Percentiles rank a stretch among this genome's conserved stretches.
phyloP scores from a whole-genome alignment of 1,284 basidiomycete genomes.

The Blastosporella zonata region DNA sequence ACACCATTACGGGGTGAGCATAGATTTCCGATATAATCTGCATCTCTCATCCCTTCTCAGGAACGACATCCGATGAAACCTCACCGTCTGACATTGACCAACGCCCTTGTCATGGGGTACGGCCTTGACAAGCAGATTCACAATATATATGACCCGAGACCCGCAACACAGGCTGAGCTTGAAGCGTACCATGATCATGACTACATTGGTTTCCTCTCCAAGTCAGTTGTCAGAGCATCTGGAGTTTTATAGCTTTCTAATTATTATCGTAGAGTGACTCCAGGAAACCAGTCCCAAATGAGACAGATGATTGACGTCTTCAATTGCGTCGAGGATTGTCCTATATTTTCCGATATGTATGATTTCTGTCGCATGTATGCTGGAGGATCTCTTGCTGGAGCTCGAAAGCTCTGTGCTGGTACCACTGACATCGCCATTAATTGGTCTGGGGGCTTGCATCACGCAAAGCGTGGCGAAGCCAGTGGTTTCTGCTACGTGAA shows the following conservation, averaged over 20 bases:
- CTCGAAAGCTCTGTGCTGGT: slow-evolving; percentile 80
- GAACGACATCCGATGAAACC: slow-evolving; percentile 99
- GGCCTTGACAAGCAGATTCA: slow-evolving; percentile 96
- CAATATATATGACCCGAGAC: slow-evolving; percentile 83
- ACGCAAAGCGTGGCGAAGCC: slow-evolving; percentile 94
- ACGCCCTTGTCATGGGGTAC: slow-evolving; percentile 94
- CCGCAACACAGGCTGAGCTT: slow-evolving; percentile 88
- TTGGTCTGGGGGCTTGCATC: slow-evolving; percentile 95
- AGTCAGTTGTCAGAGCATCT: slow-evolving; percentile 45
- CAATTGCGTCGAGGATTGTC: slow-evolving; percentile 94
- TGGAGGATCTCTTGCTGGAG: slow-evolving; percentile 88
- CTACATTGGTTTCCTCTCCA: slow-evolving; percentile 92
- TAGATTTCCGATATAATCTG: slow-evolving; percentile 16
- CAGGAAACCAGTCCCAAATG: slow-evolving; percentile 74
- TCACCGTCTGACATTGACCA: slow-evolving; percentile 91
- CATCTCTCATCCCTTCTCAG: slow-evolving; percentile 37
- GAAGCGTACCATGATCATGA: slow-evolving; percentile 91
- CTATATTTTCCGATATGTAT: slow-evolving; percentile 90
- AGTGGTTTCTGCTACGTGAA: slow-evolving; percentile 97
- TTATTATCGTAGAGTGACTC: slow-evolving; percentile 62
- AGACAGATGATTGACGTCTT: slow-evolving; percentile 74
- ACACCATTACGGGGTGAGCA: slow-evolving; percentile 88
- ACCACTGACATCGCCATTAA: slow-evolving; percentile 96
- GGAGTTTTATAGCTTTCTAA: not conserved
- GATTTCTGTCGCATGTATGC: slow-evolving; percentile 92